Evolutionary conservation across 345 rosid genomes (phyloP).

Genomic region (Eutrema japonicum): DNA sequence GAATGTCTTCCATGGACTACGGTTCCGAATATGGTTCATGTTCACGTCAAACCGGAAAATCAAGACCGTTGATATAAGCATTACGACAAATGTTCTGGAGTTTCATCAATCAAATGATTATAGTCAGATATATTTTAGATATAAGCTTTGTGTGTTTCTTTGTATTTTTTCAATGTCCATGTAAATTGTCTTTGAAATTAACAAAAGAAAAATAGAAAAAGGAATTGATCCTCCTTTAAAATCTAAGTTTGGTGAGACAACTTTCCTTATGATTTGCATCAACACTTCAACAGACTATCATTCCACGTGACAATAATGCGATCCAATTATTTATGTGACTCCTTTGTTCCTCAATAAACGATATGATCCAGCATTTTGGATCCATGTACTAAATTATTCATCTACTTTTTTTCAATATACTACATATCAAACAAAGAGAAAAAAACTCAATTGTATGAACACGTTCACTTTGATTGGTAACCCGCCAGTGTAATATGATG

Average conservation of each 20-base stretch:
- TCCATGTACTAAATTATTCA: conserved; percentile 27
- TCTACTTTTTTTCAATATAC: conserved; percentile 15
- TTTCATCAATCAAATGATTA: background rate
- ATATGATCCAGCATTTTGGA: conserved; percentile 24
- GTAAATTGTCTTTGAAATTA: background rate
- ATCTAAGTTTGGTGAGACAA: conserved; percentile 26
- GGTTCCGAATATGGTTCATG: background rate
- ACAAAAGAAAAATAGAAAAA: background rate
- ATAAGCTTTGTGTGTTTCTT: background rate
- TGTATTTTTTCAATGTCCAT: background rate
- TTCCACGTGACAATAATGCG: conserved; percentile 41
- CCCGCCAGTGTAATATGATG: background rate
- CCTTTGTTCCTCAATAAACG: conserved; percentile 34
- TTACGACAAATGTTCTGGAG: background rate
- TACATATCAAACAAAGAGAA: background rate
- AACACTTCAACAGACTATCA: conserved; percentile 1
- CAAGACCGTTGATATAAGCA: background rate
- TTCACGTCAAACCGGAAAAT: background rate
- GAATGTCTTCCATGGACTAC: background rate
- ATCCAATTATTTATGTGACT: conserved; percentile 37
- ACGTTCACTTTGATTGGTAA: conserved; percentile 21
- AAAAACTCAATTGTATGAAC: conserved; percentile 3
- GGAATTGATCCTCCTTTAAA: conserved; percentile 9
- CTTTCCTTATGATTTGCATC: conserved; percentile 24
- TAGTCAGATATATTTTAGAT: background rate